Conservation (phyloP, 352 stramenopile species). For the Hyphochytrium catenoides region DNA sequence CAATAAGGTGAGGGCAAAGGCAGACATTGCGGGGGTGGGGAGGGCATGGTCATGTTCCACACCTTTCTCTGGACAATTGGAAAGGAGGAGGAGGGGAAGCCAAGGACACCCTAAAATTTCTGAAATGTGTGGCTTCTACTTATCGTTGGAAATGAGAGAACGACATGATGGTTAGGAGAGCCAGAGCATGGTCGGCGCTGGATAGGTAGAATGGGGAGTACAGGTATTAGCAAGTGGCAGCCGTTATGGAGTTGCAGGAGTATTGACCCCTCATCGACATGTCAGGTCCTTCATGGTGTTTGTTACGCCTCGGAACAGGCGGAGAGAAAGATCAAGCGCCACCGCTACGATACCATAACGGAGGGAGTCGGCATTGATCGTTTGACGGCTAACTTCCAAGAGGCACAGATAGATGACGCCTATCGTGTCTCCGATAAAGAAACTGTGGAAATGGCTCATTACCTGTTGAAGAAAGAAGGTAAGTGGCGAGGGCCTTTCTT, state of each 20-base stretch:
- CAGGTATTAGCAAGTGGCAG: too few species aligned
- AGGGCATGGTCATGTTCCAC: too few species aligned
- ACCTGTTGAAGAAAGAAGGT: constrained; percentile 79
- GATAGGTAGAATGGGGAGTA: too few species aligned
- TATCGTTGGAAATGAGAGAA: too few species aligned
- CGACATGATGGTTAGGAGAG: too few species aligned
- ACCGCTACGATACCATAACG: constrained; percentile 90
- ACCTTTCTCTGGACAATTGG: too few species aligned
- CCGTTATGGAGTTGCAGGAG: constrained; percentile 4
- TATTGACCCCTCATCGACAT: background rate
- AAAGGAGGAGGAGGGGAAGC: too few species aligned
- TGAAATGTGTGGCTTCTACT: too few species aligned
- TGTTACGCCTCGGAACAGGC: constrained; percentile 82
- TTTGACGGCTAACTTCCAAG: constrained; percentile 83
- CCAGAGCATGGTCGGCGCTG: too few species aligned
- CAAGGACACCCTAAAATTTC: too few species aligned
- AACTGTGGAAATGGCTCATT: constrained; percentile 90
- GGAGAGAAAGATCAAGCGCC: constrained; percentile 66
- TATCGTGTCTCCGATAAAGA: constrained; percentile 78
- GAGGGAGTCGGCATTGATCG: constrained; percentile 95
- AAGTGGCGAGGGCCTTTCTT: too few species aligned
- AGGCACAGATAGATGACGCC: constrained; percentile 62
- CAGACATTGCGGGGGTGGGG: too few species aligned
- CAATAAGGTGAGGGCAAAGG: constrained; percentile 77
- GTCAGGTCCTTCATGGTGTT: constrained; percentile 65